These are phyloP conservation scores for Medicago ruthenica DNA, from an alignment of 306 rosid species.

Conservation along the genomic window DNA sequence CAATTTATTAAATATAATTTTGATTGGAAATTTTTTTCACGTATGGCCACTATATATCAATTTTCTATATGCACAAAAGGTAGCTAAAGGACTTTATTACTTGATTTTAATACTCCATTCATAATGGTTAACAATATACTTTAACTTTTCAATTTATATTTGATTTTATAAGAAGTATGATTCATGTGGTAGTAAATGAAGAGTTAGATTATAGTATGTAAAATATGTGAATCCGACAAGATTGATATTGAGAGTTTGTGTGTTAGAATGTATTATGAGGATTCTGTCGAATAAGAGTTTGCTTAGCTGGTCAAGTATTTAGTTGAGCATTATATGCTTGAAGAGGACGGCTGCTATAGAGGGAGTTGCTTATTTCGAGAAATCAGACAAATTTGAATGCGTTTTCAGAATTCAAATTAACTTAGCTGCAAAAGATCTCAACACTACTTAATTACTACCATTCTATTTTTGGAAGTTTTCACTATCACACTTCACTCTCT, in stretches of 20 bases:
- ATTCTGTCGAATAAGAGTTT: conserved; percentile 4
- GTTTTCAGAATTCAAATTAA: conserved; percentile 24
- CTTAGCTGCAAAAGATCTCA: conserved; percentile 25
- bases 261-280: conserved; percentile 39
- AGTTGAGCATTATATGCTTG: conserved; percentile 46
- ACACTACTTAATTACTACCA: conserved; percentile 30
- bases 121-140: too few species aligned
- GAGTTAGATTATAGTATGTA: conserved; percentile 25
- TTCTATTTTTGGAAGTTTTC: conserved; percentile 37
- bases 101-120: conserved; percentile 30
- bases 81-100: conserved; percentile 37
- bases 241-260: conserved; percentile 38
- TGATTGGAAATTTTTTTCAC: too few species aligned
- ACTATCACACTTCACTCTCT: conserved; percentile 17
- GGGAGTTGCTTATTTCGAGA: conserved; percentile 45
- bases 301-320: conserved; percentile 35
- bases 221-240: conserved; percentile 45
- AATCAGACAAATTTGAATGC: conserved; percentile 45
- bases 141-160: too few species aligned
- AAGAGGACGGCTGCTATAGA: conserved; percentile 17
- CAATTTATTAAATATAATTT: too few species aligned
- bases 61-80: conserved; percentile 7
- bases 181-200: conserved; percentile 35
- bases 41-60: too few species aligned
- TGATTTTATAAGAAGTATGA: too few species aligned